phyloP scores from a whole-genome alignment of 495 filamentous ascomycete species.

The Aspergillus cavernicola region DNA sequence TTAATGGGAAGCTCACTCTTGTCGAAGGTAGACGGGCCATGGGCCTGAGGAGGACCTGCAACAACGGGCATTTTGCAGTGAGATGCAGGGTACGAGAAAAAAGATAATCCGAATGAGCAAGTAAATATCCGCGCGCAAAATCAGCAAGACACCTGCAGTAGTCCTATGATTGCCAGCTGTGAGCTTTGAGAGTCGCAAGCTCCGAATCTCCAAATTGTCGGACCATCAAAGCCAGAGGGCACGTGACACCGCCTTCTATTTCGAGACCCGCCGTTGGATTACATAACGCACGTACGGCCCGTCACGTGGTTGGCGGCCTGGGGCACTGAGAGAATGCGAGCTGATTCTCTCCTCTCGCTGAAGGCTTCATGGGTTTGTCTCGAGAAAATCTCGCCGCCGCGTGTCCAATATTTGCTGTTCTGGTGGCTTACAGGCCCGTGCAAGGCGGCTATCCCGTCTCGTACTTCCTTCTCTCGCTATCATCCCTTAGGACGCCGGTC shows the following conservation, averaged over 20 bases:
- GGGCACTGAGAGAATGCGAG: slow-evolving; percentile 20
- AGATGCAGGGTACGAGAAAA: too few species aligned
- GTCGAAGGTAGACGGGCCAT: slow-evolving; percentile 80
- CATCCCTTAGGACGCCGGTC: slow-evolving; percentile 20
- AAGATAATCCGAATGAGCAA: too few species aligned
- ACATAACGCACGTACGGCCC: slow-evolving; percentile 15
- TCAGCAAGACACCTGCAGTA: background rate
- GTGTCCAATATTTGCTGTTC: slow-evolving; percentile 22
- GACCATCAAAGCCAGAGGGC: slow-evolving; percentile 12
- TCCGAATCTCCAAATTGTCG: slow-evolving; percentile 8
- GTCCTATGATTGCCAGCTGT: background rate
- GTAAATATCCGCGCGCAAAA: too few species aligned
- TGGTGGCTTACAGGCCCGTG: slow-evolving; percentile 32
- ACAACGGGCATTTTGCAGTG: slow-evolving; percentile 64
- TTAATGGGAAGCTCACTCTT: slow-evolving; percentile 66
- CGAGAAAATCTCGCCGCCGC: slow-evolving; percentile 23
- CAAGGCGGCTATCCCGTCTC: slow-evolving; percentile 37
- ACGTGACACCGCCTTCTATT: slow-evolving; percentile 21
- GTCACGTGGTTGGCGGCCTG: slow-evolving; percentile 21
- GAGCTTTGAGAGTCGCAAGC: slow-evolving; percentile 10
- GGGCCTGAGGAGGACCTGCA: slow-evolving; percentile 52
- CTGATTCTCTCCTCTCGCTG: slow-evolving; percentile 28
- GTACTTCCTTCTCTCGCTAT: slow-evolving; percentile 25
- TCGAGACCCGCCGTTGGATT: background rate
- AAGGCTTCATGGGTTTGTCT: slow-evolving; percentile 28